Conservation (phyloP, 2,329 filamentous ascomycete species). For the Aureobasidium sp. region DNA sequence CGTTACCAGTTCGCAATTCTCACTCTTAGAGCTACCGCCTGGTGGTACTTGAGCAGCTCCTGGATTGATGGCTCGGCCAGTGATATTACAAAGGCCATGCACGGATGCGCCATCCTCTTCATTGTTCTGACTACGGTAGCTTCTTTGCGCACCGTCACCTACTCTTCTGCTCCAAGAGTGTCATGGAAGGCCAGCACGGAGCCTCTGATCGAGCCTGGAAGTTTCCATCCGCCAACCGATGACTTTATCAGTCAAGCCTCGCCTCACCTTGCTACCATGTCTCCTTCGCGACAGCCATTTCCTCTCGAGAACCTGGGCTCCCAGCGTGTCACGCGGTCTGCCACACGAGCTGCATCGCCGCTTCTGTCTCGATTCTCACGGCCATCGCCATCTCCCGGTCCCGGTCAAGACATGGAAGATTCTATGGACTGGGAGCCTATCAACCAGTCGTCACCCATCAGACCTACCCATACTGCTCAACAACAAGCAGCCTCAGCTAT, state of each 20-base stretch:
- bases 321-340: constrained; percentile 12
- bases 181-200: constrained; percentile 10
- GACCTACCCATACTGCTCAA: constrained; percentile 2
- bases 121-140: constrained; percentile 31
- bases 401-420: constrained; percentile 31
- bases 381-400: background rate
- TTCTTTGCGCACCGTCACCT: constrained; percentile 11
- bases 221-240: constrained; percentile 27
- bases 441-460: constrained; percentile 1
- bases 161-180: constrained; percentile 3
- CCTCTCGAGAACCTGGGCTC: constrained; percentile 26
- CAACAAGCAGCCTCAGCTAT: constrained; percentile 10
- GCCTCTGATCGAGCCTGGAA: constrained; percentile 13
- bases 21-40: constrained; percentile 41
- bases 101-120: constrained; percentile 46
- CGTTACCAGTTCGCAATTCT: constrained; percentile 54
- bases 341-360: constrained; percentile 7
- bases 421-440: constrained; percentile 66
- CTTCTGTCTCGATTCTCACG: constrained; percentile 15
- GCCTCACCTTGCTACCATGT: background rate
- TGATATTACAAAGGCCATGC: constrained; percentile 34
- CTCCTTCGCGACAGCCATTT: constrained; percentile 19
- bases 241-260: constrained; percentile 24
- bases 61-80: constrained; percentile 7
- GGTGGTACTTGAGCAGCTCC: constrained; percentile 23